Percentiles rank a stretch among this genome's conserved stretches.
phyloP scores from a whole-genome alignment of 257 asterid species.

The Solanum habrochaites region DNA sequence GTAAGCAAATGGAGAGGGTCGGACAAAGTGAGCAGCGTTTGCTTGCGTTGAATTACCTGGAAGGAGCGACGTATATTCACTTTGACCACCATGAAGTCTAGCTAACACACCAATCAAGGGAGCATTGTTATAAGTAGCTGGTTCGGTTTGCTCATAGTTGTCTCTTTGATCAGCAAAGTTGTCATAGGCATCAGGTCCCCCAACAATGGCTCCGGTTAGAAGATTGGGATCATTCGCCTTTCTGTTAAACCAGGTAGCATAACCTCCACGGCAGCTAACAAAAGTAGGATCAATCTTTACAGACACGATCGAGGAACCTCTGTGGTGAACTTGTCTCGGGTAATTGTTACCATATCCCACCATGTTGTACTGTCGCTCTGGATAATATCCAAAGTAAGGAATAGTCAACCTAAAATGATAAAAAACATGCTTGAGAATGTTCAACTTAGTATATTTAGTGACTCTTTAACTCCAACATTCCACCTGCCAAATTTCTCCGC shows the following conservation, averaged over 20 bases:
- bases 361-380: constrained; percentile 97
- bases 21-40: background rate
- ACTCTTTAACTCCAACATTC: too few relatives aligned
- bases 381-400: constrained; percentile 94
- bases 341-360: constrained; percentile 90
- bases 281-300: constrained; percentile 56
- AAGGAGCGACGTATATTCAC: constrained; percentile 71
- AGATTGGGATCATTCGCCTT: constrained; percentile 78
- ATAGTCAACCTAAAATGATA: constrained; percentile 68
- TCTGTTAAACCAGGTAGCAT: constrained; percentile 81
- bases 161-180: constrained; percentile 93
- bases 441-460: background rate
- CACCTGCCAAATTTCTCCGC: background rate
- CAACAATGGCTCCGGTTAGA: constrained; percentile 81
- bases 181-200: constrained; percentile 97
- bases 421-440: background rate
- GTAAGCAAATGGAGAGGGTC: background rate
- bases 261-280: constrained; percentile 91
- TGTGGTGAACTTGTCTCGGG: constrained; percentile 89
- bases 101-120: constrained; percentile 79
- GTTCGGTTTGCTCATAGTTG: constrained; percentile 95
- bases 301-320: constrained; percentile 91
- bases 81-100: constrained; percentile 61
- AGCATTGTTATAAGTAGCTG: constrained; percentile 95
- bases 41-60: constrained; percentile 35